Conservation (phyloP, 2,329 filamentous ascomycete species). For the Fusarium udum region DNA sequence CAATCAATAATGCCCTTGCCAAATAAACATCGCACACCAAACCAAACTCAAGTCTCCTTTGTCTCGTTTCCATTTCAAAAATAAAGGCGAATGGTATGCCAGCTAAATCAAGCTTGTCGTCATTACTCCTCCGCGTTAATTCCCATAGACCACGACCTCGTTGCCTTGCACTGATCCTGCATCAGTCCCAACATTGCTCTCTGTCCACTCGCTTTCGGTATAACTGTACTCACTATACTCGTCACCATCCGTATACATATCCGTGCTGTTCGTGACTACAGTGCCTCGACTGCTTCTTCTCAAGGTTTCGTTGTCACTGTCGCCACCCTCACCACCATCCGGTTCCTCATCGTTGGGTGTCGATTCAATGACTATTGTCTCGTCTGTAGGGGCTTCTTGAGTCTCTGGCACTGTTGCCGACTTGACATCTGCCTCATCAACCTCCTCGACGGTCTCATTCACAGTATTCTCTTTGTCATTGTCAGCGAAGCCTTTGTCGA, state of each 20-base stretch:
- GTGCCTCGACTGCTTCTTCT: slow-evolving; percentile 61
- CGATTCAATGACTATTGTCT: slow-evolving; percentile 38
- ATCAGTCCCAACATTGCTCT: slow-evolving; percentile 50
- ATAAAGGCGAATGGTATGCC: slow-evolving; percentile 25
- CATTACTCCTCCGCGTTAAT: slow-evolving; percentile 27
- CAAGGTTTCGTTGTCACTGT: slow-evolving; percentile 63
- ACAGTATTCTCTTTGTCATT: slow-evolving; percentile 70
- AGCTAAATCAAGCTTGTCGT: slow-evolving; percentile 11
- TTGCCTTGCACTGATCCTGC: slow-evolving; percentile 43
- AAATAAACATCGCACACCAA: background rate
- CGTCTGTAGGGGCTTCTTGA: slow-evolving; percentile 37
- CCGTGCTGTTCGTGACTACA: slow-evolving; percentile 54
- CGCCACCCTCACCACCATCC: slow-evolving; percentile 41
- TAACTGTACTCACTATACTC: slow-evolving; percentile 54
- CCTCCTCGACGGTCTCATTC: slow-evolving; percentile 71
- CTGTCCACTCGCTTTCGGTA: slow-evolving; percentile 59
- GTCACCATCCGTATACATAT: slow-evolving; percentile 51
- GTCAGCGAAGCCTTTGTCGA: slow-evolving; percentile 60
- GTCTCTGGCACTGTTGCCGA: slow-evolving; percentile 22
- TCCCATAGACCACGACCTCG: slow-evolving; percentile 50
- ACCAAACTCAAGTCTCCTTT: background rate
- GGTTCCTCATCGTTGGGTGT: slow-evolving; percentile 33
- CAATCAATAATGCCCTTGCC: slow-evolving; percentile 12
- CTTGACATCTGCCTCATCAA: slow-evolving; percentile 47
- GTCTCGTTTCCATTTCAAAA: background rate